Base-by-base conservation (phyloP, 768 basidiomycete species). In the Suillus americanus region DNA sequence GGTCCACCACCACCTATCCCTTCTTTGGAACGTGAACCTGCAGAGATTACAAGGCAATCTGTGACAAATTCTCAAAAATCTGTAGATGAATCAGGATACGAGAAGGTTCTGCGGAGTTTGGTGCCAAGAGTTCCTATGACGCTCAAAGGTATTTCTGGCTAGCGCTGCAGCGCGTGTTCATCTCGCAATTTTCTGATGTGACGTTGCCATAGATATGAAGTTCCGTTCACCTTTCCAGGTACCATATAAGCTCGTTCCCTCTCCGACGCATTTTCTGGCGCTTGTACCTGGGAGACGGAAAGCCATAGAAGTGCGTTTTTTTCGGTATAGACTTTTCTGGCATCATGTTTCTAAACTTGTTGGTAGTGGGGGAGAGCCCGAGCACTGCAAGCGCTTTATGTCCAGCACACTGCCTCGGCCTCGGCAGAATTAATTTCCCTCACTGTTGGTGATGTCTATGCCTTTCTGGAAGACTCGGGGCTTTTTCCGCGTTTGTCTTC, bases 281-380 rank as follows among this genome's bases (percentile, higher is more conserved):
- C 70, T 84, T 25, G 70, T 79, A 5, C 74, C 75, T 54, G 83
- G 83, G 38, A 79, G 81, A 48, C 77, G 81, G 50, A 84, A 84
- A 67, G 82, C 83, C 1, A 76, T 85, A 4, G 83, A 84, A 75
- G 83, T 83, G 37, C 43, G 80, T 12, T 18, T 28, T 12, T 46
- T 2, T 33, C 6, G 13, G 20, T 35, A 37, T n/a, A 30, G 43
- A n/a, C 53, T 62, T 12, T 28, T 38, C 48, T 14, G 50, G 18
- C 20, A 12, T 33, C 18, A 37, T 28, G 9, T 65, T 28, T 60
- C 69, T 45, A 70, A 60, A 25, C 10, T 5, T 37, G 12, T 10
- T 43, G 38, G 67, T 59, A 85, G 83, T 82, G 81, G 82, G 77
- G 72, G 18, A 78, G 83, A 6, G 81, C 83, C 38, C 77, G 77